Base-by-base conservation (phyloP, 148 eudicot genomes). In the Limonium bicolor region DNA sequence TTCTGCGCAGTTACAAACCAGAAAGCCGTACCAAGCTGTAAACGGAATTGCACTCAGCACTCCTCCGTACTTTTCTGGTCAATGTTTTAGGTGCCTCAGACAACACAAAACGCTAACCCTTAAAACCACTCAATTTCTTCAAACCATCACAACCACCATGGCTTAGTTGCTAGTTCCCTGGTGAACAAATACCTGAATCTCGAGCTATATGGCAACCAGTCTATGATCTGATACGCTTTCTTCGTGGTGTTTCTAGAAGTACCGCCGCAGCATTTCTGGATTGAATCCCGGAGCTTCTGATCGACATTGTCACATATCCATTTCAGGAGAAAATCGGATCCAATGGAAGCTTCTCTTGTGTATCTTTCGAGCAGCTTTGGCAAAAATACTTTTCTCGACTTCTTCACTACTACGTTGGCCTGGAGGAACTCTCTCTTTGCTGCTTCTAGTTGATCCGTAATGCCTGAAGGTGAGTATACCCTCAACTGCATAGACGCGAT, bases 121-220 rank as follows among this genome's bases (percentile, higher is more conserved):
- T n/a, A n/a, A n/a, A n/a, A n/a, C n/a, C n/a, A n/a, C n/a, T n/a
- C n/a, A n/a, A n/a, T n/a, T n/a, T n/a, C n/a, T n/a, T n/a, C n/a
- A n/a, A n/a, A n/a, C n/a, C n/a, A n/a, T 78, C 68, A 80, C 48
- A 69, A 22, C 84, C 76, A 78, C 74, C 84, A 66, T 32, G 93
- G 93, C 66, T 73, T 86, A 37, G 74, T 70, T 13, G 69, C 68
- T 20, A 86, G 61, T 36, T 71, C 82, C 47, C 59, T 71, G 10
- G 93, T 70, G 41, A 86, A 61, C 13, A 70, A 51, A 45, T 86
- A 86, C 61, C 82, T 54, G 54, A 86, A 86, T 48, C 68, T 81
- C 12, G 87, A 58, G 63, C 63, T 62, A 26, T 78, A 79, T 31
- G 93, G 87, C 54, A 78, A 55, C 96, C 96, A 86, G 23, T 82